Conservation (phyloP, 2,329 filamentous ascomycete genomes). For the Apiospora aurea region DNA sequence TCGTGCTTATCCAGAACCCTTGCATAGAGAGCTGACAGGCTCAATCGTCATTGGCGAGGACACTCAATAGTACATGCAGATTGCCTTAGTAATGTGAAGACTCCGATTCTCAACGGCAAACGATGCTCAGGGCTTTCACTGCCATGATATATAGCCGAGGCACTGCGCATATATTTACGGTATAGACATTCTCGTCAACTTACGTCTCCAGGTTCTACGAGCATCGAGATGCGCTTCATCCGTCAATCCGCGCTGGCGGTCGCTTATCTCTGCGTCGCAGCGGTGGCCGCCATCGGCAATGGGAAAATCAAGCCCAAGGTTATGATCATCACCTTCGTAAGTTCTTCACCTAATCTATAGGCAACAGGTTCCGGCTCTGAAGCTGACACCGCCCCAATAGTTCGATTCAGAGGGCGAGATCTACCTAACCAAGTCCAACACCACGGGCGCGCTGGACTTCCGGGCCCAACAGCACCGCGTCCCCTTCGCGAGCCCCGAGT, state of each 20-base stretch:
- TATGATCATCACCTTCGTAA: slow-evolving; percentile 18
- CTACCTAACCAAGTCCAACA: slow-evolving; percentile 25
- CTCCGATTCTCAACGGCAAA: not conserved
- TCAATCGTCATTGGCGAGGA: not conserved
- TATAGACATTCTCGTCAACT: not conserved
- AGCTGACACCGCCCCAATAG: not conserved
- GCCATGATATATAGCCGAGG: not conserved
- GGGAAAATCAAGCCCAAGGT: slow-evolving; percentile 14
- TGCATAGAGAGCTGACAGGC: not conserved
- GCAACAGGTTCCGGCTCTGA: too few species aligned
- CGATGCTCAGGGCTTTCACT: not conserved
- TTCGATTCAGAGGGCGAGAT: slow-evolving; percentile 22
- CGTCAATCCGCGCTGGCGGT: not conserved
- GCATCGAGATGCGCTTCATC: not conserved
- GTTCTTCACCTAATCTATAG: not conserved
- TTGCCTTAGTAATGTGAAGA: not conserved
- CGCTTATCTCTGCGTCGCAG: not conserved
- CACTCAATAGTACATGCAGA: not conserved
- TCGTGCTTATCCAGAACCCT: not conserved
- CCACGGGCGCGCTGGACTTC: slow-evolving; percentile 16
- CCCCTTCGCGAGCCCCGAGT: slow-evolving; percentile 25
- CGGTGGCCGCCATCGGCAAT: not conserved
- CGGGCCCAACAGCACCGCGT: slow-evolving; percentile 20
- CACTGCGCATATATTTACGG: not conserved
- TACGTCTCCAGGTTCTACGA: not conserved